Evolutionary conservation across 78 protist genomes (phyloP).

Genomic region (Neovahlkampfia damariscottae): DNA sequence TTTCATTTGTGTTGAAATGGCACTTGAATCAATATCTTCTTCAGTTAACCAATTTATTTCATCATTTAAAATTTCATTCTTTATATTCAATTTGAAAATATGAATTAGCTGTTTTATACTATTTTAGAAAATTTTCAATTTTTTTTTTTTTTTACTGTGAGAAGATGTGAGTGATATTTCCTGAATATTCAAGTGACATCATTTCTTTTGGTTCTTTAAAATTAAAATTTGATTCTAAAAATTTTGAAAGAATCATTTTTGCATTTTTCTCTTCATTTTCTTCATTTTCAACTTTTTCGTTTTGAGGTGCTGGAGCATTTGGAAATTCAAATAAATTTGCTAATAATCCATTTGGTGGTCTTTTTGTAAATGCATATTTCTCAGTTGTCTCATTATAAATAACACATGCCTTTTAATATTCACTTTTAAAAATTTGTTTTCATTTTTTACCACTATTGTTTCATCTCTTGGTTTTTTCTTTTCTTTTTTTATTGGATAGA

Average conservation of each 20-base stretch:
- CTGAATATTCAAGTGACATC: not conserved
- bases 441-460: too few species aligned
- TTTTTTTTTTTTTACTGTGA: not conserved
- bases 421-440: too few species aligned
- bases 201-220: not conserved
- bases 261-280: not conserved
- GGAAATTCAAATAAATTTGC: conserved; percentile 20
- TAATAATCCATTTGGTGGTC: conserved; percentile 18
- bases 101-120: not conserved
- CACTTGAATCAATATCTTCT: not conserved
- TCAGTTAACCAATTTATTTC: not conserved
- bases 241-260: not conserved
- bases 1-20: not conserved
- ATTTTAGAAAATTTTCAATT: not conserved
- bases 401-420: too few species aligned
- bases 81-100: not conserved
- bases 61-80: not conserved
- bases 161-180: not conserved
- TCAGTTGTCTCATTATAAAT: not conserved
- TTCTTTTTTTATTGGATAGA: conserved; percentile 7
- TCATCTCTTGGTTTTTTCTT: not conserved
- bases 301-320: not conserved
- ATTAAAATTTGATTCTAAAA: not conserved
- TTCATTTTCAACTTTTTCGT: too few species aligned
- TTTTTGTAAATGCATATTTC: not conserved